A percentile compares a stretch with the other conserved stretches of the same genome.
phyloP scores from a whole-genome alignment of 306 rosid genomes.

The Rosa rugosa region DNA sequence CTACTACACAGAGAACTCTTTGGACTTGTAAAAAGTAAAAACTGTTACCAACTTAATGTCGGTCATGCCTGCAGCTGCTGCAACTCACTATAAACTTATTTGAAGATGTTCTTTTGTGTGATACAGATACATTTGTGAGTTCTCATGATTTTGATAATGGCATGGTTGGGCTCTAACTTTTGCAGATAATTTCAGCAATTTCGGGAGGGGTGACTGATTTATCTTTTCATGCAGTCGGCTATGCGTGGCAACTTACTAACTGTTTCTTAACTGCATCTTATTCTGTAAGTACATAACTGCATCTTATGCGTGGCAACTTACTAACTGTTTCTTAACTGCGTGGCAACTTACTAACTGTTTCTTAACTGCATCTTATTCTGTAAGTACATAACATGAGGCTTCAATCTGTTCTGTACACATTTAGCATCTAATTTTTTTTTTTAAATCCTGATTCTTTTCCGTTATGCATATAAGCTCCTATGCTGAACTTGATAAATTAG shows the following conservation, averaged over 20 bases:
- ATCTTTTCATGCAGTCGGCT: conserved; percentile 79
- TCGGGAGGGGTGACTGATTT: conserved; percentile 93
- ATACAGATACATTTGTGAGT: background rate
- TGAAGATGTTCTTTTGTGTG: background rate
- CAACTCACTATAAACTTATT: background rate
- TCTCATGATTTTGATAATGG: background rate
- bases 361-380: conserved; percentile 97
- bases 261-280: conserved; percentile 97
- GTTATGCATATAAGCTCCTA: background rate
- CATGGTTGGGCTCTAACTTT: background rate
- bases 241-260: conserved; percentile 83
- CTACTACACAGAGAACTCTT: background rate
- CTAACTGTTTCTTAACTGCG: conserved; percentile 85
- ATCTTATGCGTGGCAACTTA: no score
- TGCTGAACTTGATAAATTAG: background rate
- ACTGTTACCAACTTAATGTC: background rate
- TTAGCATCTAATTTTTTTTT: background rate
- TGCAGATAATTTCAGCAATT: conserved; percentile 94
- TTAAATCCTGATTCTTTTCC: background rate
- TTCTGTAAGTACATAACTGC: conserved; percentile 78
- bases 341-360: conserved; percentile 95
- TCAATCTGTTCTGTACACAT: background rate
- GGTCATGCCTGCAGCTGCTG: background rate
- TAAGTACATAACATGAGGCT: conserved; percentile 49
- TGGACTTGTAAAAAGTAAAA: background rate